Evolutionary conservation across 331 rosid genomes (phyloP).

Genomic region (Spiraea crenata): DNA sequence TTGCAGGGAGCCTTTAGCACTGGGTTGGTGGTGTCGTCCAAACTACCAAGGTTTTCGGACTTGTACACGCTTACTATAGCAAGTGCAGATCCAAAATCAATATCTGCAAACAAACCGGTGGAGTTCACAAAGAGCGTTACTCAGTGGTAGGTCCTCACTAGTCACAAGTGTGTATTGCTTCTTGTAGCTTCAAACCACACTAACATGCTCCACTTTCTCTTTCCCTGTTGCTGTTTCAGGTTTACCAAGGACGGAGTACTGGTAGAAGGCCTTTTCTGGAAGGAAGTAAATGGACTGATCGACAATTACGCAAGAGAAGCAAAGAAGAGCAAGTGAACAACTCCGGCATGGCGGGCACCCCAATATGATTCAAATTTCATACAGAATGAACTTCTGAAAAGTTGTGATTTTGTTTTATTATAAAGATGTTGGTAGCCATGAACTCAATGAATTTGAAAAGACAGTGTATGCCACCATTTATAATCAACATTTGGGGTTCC

Average conservation of each 20-base stretch:
- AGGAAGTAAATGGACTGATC: conserved; percentile 63
- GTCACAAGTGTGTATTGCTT: conserved; percentile 1
- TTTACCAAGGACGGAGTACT: conserved; percentile 72
- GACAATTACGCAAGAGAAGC: conserved; percentile 57
- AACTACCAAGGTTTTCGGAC: conserved; percentile 77
- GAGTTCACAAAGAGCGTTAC: conserved; percentile 41
- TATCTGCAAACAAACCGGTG: conserved; percentile 67
- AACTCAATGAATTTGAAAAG: not conserved
- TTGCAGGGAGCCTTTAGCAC: conserved; percentile 71
- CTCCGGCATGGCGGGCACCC: not conserved
- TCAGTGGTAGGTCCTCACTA: conserved; percentile 25
- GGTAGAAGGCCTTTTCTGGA: conserved; percentile 80
- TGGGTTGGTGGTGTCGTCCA: conserved; percentile 79
- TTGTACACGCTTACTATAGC: conserved; percentile 60
- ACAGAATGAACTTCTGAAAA: not conserved
- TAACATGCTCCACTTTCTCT: not conserved
- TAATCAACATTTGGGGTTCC: not conserved
- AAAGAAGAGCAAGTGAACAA: conserved; percentile 49
- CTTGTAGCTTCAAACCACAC: not conserved
- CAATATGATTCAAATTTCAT: not conserved
- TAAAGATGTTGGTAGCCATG: not conserved
- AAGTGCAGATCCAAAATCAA: conserved; percentile 78
- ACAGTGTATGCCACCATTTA: not conserved
- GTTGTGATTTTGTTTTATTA: not conserved
- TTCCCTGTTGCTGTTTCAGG: conserved; percentile 39